phyloP scores from a whole-genome alignment of 352 stramenopile species.

The Thalassiosira exigua region DNA sequence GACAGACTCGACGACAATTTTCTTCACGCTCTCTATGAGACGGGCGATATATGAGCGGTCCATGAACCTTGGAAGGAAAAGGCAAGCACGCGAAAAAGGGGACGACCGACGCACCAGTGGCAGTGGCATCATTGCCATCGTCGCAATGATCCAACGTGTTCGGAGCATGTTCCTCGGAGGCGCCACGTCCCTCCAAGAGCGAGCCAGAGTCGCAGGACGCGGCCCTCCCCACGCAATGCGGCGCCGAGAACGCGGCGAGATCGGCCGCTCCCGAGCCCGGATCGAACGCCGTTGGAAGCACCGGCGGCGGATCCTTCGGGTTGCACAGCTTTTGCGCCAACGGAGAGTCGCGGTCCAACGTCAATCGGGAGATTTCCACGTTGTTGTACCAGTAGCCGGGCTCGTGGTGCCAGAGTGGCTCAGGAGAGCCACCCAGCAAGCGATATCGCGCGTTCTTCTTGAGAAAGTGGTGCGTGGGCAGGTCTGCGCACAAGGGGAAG shows the following conservation, averaged over 20 bases:
- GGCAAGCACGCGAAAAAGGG: no score
- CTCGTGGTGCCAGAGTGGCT: slow-evolving; percentile 30
- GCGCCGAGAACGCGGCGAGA: slow-evolving; percentile 16
- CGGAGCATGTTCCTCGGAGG: slow-evolving; percentile 7
- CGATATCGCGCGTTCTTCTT: slow-evolving; percentile 51
- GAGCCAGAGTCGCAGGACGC: slow-evolving; percentile 26
- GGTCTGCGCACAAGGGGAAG: slow-evolving; percentile 57
- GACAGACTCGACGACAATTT: slow-evolving; percentile 39
- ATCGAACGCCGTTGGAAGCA: slow-evolving; percentile 8
- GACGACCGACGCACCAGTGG: neutral
- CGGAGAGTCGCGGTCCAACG: slow-evolving; percentile 18
- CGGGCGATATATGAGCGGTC: no score
- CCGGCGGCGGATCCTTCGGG: slow-evolving; percentile 20
- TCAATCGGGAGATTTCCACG: slow-evolving; percentile 29
- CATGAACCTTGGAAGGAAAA: no score
- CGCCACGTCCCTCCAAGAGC: slow-evolving; percentile 15
- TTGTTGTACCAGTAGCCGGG: slow-evolving; percentile 11
- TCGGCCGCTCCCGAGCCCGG: slow-evolving; percentile 32
- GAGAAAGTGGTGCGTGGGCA: slow-evolving; percentile 54
- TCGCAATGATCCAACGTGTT: slow-evolving; percentile 53
- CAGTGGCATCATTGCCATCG: slow-evolving; percentile 16
- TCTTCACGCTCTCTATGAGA: slow-evolving; percentile 37
- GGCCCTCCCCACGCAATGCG: slow-evolving; percentile 31
- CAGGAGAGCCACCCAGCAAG: slow-evolving; percentile 40
- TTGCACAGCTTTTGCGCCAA: slow-evolving; percentile 51